Percentiles rank a stretch among this genome's conserved stretches.
These are phyloP conservation scores for Starmerella etchellsii DNA, from an alignment of 805 yeast genomes.

Conservation along the genomic window DNA sequence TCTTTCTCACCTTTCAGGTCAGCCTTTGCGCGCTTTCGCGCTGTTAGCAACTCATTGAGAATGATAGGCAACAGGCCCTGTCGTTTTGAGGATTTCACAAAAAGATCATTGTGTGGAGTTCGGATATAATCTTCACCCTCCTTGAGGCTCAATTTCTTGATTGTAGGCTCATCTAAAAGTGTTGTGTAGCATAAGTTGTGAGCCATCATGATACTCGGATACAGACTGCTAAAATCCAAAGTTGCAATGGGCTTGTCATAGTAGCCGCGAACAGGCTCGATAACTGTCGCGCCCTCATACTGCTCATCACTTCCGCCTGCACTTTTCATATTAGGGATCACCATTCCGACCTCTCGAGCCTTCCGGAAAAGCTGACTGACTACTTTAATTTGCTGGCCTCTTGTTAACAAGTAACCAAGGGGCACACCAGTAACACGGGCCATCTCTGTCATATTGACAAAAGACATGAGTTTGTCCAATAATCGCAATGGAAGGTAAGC, in stretches of 20 bases:
- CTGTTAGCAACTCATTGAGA: constrained; percentile 72
- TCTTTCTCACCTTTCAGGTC: constrained; percentile 88
- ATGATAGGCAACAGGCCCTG: constrained; percentile 88
- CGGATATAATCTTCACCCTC: constrained; percentile 67
- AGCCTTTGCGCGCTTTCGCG: constrained; percentile 84
- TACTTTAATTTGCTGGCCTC: constrained; percentile 98
- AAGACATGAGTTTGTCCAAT: constrained; percentile 85
- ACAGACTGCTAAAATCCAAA: constrained; percentile 89
- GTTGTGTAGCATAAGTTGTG: constrained; percentile 95
- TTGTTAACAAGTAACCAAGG: constrained; percentile 67
- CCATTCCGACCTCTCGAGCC: constrained; percentile 72
- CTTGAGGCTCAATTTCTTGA: constrained; percentile 42
- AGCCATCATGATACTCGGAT: constrained; percentile 99
- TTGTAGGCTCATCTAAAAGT: constrained; percentile 53
- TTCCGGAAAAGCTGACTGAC: constrained; percentile 89
- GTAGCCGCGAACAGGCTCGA: constrained; percentile 91
- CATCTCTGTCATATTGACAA: constrained; percentile 97
- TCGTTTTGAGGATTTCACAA: constrained; percentile 55
- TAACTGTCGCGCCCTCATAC: constrained; percentile 98
- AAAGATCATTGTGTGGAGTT: constrained; percentile 87
- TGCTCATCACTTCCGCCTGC: constrained; percentile 78
- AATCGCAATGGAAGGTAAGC: constrained; percentile 83
- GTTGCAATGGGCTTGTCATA: constrained; percentile 97
- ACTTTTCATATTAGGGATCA: constrained; percentile 75
- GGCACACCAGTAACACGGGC: constrained; percentile 99